Percentiles rank a stretch among this genome's conserved stretches.
These are phyloP conservation scores for Rubia occidens DNA, from an alignment of 305 asterid genomes.

Conservation along the genomic window DNA sequence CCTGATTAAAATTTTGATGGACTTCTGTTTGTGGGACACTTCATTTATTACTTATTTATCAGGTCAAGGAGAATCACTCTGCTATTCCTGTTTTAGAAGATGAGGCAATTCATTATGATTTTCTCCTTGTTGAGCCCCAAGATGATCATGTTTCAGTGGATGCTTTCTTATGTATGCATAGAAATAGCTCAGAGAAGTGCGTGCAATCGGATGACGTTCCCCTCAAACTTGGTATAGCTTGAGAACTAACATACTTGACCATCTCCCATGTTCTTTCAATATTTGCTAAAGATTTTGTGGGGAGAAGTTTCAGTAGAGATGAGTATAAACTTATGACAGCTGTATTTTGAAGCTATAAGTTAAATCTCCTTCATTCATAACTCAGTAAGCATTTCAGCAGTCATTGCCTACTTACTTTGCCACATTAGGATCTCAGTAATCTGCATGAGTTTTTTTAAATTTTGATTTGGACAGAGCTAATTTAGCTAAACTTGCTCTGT, in stretches of 20 bases:
- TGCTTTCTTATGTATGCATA: conserved; percentile 42
- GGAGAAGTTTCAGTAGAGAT: background rate
- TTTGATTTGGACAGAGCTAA: background rate
- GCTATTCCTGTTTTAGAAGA: conserved; percentile 41
- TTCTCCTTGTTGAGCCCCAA: conserved; percentile 55
- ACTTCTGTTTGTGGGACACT: conserved; percentile 12
- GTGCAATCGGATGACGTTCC: conserved; percentile 42
- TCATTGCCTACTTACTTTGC: conserved; percentile 3
- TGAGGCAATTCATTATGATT: conserved; percentile 54
- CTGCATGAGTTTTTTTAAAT: background rate
- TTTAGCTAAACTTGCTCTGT: background rate
- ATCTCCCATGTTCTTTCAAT: conserved; percentile 4
- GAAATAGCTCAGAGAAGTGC: conserved; percentile 40
- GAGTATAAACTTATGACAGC: conserved; percentile 1
- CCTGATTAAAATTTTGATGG: conserved; percentile 4
- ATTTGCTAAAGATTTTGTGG: conserved; percentile 4
- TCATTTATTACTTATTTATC: conserved; percentile 25
- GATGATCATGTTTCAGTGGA: conserved; percentile 51
- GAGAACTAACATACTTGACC: conserved; percentile 19
- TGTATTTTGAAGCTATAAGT: background rate
- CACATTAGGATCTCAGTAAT: background rate
- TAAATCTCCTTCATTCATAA: background rate
- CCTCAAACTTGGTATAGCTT: conserved; percentile 46
- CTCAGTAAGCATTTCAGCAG: conserved; percentile 2
- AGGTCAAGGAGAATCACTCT: conserved; percentile 54